These are phyloP conservation scores for Candida germanica DNA, from an alignment of 805 yeast species.

Conservation along the genomic window DNA sequence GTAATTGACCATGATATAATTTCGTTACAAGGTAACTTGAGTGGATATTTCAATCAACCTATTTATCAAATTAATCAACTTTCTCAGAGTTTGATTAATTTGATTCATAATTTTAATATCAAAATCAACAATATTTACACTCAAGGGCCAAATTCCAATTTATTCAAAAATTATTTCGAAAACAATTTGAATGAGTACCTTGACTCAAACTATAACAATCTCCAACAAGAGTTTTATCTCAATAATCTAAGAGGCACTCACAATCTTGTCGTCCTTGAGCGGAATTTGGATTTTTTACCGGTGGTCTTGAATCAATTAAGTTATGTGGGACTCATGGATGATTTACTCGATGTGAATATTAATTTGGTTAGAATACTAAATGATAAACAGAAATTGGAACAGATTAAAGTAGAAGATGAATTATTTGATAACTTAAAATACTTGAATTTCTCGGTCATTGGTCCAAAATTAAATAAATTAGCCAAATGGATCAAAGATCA, in stretches of 20 bases:
- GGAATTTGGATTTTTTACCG: constrained; percentile 71
- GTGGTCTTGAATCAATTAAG: constrained; percentile 74
- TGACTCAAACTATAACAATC: constrained; percentile 30
- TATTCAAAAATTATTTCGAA: constrained; percentile 44
- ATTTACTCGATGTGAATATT: constrained; percentile 51
- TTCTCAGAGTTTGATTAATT: constrained; percentile 47
- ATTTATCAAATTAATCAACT: constrained; percentile 45
- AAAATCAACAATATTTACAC: constrained; percentile 55
- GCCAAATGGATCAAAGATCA: constrained; percentile 71
- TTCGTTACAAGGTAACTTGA: constrained; percentile 40
- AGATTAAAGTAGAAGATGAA: constrained; percentile 40
- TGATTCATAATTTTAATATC: constrained; percentile 34
- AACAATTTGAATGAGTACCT: constrained; percentile 34
- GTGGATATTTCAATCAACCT: constrained; percentile 44
- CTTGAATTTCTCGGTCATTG: constrained; percentile 77
- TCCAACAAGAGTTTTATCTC: constrained; percentile 36
- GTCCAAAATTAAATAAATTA: constrained; percentile 61
- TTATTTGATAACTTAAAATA: constrained; percentile 53
- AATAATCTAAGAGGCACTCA: constrained; percentile 46
- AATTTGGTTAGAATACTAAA: constrained; percentile 26
- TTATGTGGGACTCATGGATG: constrained; percentile 80
- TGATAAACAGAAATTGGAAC: constrained; percentile 13
- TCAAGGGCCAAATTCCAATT: constrained; percentile 56
- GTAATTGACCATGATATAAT: constrained; percentile 41
- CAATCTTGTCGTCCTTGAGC: constrained; percentile 75